These are phyloP conservation scores for Mycosphaerella sp. DNA, from an alignment of 2,329 filamentous ascomycete genomes.

Conservation along the genomic window DNA sequence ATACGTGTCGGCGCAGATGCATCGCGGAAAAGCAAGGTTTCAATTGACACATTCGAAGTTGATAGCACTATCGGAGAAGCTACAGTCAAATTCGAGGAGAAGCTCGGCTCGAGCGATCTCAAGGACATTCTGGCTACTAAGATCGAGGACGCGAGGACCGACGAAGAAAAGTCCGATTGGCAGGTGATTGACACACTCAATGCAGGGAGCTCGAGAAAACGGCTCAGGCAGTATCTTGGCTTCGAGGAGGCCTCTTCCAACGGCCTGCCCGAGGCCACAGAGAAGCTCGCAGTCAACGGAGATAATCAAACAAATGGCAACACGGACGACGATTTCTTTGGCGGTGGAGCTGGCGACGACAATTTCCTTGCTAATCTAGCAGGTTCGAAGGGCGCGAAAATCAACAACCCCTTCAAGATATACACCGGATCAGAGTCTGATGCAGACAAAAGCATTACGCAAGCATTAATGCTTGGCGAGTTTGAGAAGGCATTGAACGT, in stretches of 20 bases:
- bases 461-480: slow-evolving; percentile 78
- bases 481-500: slow-evolving; percentile 87
- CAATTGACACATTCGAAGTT: slow-evolving; percentile 80
- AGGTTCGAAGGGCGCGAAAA: slow-evolving; percentile 85
- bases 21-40: slow-evolving; percentile 63
- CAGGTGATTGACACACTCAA: slow-evolving; percentile 85
- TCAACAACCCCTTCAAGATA: slow-evolving; percentile 88
- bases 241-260: slow-evolving; percentile 58
- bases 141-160: slow-evolving; percentile 66
- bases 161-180: slow-evolving; percentile 96
- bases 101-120: slow-evolving; percentile 71
- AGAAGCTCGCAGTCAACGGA: slow-evolving; percentile 46
- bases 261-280: slow-evolving; percentile 38
- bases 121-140: slow-evolving; percentile 72
- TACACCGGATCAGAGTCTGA: slow-evolving; percentile 76
- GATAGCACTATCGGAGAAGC: slow-evolving; percentile 79
- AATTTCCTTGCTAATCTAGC: slow-evolving; percentile 81
- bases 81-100: slow-evolving; percentile 79
- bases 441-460: slow-evolving; percentile 80
- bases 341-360: slow-evolving; percentile 64
- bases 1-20: slow-evolving; percentile 68
- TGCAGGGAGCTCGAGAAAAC: slow-evolving; percentile 74
- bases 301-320: slow-evolving; percentile 38
- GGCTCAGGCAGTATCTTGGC: slow-evolving; percentile 85
- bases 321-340: slow-evolving; percentile 60